These are phyloP conservation scores for Antitrichia curtipendula DNA, from an alignment of 225 moss, liverwort and hornwort genomes.

Conservation along the genomic window DNA sequence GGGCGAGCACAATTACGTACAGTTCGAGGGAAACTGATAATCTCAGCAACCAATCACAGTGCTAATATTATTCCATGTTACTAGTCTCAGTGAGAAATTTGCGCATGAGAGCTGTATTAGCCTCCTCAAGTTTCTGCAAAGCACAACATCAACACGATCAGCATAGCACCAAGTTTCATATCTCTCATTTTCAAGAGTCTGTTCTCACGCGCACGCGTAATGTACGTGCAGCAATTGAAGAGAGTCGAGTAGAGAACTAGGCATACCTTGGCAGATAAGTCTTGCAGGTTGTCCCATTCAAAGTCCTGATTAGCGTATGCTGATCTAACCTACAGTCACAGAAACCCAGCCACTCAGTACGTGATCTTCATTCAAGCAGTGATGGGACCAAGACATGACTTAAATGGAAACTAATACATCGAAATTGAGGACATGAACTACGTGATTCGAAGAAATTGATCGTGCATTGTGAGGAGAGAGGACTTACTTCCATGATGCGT, in stretches of 20 bases:
- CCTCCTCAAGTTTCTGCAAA: conserved; percentile 58
- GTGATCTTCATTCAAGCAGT: not conserved
- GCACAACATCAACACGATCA: not conserved
- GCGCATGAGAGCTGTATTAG: conserved; percentile 68
- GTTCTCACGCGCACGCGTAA: not conserved
- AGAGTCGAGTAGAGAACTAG: not conserved
- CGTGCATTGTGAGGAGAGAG: not conserved
- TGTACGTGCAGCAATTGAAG: not conserved
- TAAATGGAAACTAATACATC: not conserved
- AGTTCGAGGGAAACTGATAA: not conserved
- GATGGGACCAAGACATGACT: not conserved
- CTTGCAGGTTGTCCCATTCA: conserved; percentile 73
- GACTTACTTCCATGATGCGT: conserved; percentile 81
- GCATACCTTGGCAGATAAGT: conserved; percentile 43
- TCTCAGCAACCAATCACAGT: not conserved
- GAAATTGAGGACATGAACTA: not conserved
- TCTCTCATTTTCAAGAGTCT: not conserved
- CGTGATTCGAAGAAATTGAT: not conserved
- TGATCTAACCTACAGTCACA: conserved; percentile 60
- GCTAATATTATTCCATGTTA: conserved; percentile 38
- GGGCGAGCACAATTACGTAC: not conserved
- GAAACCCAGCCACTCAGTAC: not conserved
- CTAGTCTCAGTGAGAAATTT: conserved; percentile 83
- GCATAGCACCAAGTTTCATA: not conserved
- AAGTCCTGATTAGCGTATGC: conserved; percentile 70